Base-by-base conservation (phyloP, 1,284 basidiomycete genomes). In the Ganoderma lucidum region DNA sequence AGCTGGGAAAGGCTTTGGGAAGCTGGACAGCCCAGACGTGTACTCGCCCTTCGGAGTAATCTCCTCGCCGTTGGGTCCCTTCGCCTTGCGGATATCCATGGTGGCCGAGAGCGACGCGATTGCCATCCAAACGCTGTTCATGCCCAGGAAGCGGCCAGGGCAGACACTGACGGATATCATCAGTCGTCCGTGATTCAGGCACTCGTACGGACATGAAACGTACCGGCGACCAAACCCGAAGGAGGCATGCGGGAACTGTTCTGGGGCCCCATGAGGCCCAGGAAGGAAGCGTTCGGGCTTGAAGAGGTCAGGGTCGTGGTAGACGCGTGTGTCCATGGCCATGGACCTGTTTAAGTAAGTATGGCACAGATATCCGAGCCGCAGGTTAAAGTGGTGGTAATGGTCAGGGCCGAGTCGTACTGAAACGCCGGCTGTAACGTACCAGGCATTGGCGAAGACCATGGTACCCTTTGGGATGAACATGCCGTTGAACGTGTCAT, bases 211-310 rank as follows among this genome's bases (percentile, higher is more conserved):
- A n/a, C 10, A 35, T 37, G 44, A 63, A 15, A 42, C 73, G 35
- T 67, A 75, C 75, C 76, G 66, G 41, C 76, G 70, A 32, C 76
- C 76, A 56, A 76, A 77, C 14, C 76, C 76, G 61, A 76, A 77
- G 15, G 73, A 72, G 15, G 62, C 70, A 44, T 72, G 65, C 62
- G 70, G 64, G 68, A 72, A 68, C 56, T 69, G 63, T 39, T 66
- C 65, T 23, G 67, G 51, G 14, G 35, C 51, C 63, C 73, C 64
- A 23, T 70, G 61, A n/a, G 65, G 64, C 42, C 62, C 64, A 62
- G 70, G 62, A 10, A 73, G 68, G 70, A 74, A 75, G 6, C 74
- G 72, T 64, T 76, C 76, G 15, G 75, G 75, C n/a, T 67, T 66
- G 69, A 74, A 76, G 2, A 53, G 55, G 45, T 74, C 67, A 19